Evolutionary conservation across 768 basidiomycete species (phyloP).

Genomic region (Omphalotus guepiniiformis): DNA sequence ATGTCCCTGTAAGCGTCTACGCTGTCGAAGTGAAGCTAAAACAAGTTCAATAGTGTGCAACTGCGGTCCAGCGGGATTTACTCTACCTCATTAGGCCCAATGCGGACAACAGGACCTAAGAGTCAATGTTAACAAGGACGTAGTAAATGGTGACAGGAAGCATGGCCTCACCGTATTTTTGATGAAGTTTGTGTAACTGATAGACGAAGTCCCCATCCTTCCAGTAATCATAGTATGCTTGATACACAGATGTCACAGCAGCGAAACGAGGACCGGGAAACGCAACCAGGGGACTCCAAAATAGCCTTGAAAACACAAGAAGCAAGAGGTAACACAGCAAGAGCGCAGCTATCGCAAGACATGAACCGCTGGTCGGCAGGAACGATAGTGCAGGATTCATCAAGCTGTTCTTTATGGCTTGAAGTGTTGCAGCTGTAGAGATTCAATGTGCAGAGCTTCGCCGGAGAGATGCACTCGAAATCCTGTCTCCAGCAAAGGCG

Average conservation of each 20-base stretch:
- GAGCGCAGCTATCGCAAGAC: no score
- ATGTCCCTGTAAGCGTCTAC: constrained; percentile 6
- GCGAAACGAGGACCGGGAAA: constrained; percentile 12
- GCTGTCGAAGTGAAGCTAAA: constrained; percentile 6
- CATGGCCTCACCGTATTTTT: constrained; percentile 2
- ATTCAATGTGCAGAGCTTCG: no score
- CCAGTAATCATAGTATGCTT: constrained; percentile 8
- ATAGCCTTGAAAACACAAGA: constrained; percentile 3
- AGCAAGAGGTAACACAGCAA: no score
- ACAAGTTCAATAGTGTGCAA: not conserved
- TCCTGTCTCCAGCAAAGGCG: no score
- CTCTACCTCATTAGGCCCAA: constrained; percentile 9
- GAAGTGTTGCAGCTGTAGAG: no score
- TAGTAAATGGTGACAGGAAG: not conserved
- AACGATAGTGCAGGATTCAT: no score
- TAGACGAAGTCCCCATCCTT: constrained; percentile 5
- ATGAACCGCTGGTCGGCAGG: no score
- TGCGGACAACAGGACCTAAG: constrained; percentile 11
- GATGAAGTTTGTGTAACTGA: constrained; percentile 7
- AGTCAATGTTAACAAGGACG: no score
- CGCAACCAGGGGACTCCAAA: constrained; percentile 5
- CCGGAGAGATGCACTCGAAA: no score
- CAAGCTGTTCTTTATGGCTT: no score
- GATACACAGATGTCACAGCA: constrained; percentile 5
- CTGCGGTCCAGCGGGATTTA: not conserved